These are phyloP conservation scores for Aspergillus sp. DNA, from an alignment of 2,329 filamentous ascomycete species.

Conservation along the genomic window DNA sequence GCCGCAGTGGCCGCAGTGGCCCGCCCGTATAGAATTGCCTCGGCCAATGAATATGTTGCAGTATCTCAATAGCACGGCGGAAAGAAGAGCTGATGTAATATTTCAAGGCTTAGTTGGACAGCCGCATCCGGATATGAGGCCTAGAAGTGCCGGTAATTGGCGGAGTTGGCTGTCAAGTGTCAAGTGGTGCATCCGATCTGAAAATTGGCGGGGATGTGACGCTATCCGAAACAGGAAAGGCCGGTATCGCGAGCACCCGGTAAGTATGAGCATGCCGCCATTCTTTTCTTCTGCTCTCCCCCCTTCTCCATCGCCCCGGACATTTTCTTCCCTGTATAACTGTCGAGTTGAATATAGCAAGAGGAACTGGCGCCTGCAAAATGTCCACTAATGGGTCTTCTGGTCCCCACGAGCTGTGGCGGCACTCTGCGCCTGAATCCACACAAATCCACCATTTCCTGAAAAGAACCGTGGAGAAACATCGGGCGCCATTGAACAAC, in stretches of 20 bases:
- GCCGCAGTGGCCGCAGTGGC: constrained; percentile 4
- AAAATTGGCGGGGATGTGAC: neutral
- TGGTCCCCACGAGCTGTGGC: constrained; percentile 62
- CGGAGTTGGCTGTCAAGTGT: neutral
- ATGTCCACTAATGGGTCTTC: constrained; percentile 14
- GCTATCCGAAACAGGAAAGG: constrained; percentile 8
- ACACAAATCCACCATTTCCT: constrained; percentile 75
- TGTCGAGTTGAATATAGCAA: neutral
- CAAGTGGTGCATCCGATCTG: neutral
- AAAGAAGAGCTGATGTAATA: neutral
- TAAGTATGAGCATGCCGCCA: constrained; percentile 9
- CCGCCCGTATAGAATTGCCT: neutral
- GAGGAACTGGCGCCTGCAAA: neutral
- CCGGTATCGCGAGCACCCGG: constrained; percentile 4
- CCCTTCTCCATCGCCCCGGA: neutral
- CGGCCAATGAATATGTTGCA: neutral
- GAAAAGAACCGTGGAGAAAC: constrained; percentile 65
- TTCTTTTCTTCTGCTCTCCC: neutral
- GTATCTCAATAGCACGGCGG: neutral
- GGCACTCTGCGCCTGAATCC: constrained; percentile 63
- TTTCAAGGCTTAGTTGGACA: too few species aligned
- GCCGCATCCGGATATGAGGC: too few species aligned
- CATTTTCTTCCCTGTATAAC: neutral
- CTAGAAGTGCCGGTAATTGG: too few species aligned
- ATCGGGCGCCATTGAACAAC: constrained; percentile 60